phyloP scores from a whole-genome alignment of 768 basidiomycete genomes.

The Cyclocybe aegerita region DNA sequence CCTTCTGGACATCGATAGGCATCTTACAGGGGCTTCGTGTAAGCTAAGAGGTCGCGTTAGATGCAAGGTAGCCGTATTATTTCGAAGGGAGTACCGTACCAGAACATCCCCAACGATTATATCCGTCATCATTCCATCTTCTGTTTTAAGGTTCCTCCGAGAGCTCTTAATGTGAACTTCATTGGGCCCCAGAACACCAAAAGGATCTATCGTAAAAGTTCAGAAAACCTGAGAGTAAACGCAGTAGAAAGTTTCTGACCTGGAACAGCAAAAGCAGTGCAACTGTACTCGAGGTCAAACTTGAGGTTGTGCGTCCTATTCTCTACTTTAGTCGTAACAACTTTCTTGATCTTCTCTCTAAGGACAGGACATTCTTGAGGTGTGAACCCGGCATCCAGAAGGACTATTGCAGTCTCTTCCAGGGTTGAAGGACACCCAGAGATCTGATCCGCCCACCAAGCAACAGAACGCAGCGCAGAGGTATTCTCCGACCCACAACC shows the following conservation, averaged over 20 bases:
- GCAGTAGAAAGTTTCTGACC: constrained; percentile 29
- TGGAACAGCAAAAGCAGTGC: constrained; percentile 59
- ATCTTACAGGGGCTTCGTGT: constrained; percentile 67
- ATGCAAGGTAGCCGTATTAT: neutral
- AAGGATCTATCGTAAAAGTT: constrained; percentile 42
- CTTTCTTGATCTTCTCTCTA: constrained; percentile 48
- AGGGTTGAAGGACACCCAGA: constrained; percentile 62
- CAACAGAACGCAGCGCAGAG: constrained; percentile 41
- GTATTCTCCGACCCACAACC: constrained; percentile 24
- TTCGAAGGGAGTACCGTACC: constrained; percentile 8
- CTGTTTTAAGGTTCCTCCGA: constrained; percentile 34
- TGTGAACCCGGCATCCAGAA: constrained; percentile 60
- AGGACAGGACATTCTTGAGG: constrained; percentile 49
- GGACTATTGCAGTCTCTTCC: constrained; percentile 57
- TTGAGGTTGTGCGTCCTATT: constrained; percentile 37
- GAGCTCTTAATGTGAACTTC: constrained; percentile 61
- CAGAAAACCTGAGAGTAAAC: neutral
- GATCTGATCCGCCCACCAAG: constrained; percentile 67
- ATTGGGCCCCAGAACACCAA: constrained; percentile 45
- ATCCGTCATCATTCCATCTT: constrained; percentile 45
- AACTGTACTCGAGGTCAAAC: constrained; percentile 54
- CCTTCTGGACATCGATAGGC: constrained; percentile 66
- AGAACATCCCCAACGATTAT: constrained; percentile 58
- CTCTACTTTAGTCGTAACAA: constrained; percentile 43
- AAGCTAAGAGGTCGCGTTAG: constrained; percentile 23